Evolutionary conservation across 139 green algal species (phyloP).

Genomic region (Chlorella sp.): DNA sequence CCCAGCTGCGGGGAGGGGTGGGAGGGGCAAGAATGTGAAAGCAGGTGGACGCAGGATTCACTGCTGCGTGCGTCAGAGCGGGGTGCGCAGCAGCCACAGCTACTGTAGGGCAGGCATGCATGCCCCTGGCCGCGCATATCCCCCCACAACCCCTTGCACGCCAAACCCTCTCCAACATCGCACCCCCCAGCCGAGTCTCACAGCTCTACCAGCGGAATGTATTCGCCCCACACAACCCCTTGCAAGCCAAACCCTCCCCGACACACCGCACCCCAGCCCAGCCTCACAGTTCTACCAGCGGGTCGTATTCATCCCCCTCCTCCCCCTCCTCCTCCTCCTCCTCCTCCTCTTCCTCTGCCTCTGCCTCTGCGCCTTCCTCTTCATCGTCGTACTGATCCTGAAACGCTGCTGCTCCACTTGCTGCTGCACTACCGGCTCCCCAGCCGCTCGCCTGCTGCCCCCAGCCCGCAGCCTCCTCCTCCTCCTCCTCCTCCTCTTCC

Average conservation of each 20-base stretch:
- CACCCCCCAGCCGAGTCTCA: not conserved
- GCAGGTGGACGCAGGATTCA: not conserved
- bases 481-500: not conserved
- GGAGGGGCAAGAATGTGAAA: not conserved
- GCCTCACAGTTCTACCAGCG: conserved; percentile 19
- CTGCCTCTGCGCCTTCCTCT: not conserved
- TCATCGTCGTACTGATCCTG: not conserved
- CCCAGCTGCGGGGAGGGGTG: not conserved
- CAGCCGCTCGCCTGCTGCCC: not conserved
- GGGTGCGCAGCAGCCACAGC: not conserved
- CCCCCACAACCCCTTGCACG: too few relatives aligned
- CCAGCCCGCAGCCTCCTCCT: not conserved
- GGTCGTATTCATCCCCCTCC: not conserved
- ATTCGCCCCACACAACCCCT: too few relatives aligned
- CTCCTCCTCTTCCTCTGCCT: not conserved
- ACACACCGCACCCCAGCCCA: not conserved
- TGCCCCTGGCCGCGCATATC: not conserved
- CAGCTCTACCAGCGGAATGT: conserved; percentile 22
- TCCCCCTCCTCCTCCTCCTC: not conserved
- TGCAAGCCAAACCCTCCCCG: too few relatives aligned
- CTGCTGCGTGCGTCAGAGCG: not conserved
- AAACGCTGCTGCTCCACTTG: not conserved
- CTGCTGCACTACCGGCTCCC: not conserved
- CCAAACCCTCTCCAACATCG: not conserved
- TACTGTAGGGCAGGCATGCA: not conserved